These are phyloP conservation scores for Albophoma yamanashiensis DNA, from an alignment of 2,329 filamentous ascomycete species.

Conservation along the genomic window DNA sequence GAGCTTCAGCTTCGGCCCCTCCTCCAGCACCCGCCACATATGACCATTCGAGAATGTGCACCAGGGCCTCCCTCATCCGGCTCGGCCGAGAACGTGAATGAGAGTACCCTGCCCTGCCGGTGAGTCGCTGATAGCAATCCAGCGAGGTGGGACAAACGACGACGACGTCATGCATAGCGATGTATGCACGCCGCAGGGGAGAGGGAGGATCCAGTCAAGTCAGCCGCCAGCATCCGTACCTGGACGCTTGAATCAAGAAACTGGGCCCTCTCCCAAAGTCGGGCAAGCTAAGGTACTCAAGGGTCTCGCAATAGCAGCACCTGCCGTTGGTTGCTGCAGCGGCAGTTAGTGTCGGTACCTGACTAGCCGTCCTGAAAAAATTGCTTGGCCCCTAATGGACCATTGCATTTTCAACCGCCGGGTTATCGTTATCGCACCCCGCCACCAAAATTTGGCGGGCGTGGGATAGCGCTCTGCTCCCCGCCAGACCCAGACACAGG, in stretches of 20 bases:
- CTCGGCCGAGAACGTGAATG: background rate
- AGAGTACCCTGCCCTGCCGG: background rate
- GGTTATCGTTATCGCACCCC: slow-evolving; percentile 30
- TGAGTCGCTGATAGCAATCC: background rate
- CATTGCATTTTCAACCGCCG: slow-evolving; percentile 5
- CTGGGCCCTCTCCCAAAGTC: background rate
- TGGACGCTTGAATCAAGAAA: background rate
- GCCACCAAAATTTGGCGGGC: slow-evolving; percentile 12
- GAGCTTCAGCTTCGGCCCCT: background rate
- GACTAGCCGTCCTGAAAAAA: background rate
- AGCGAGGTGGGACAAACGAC: background rate
- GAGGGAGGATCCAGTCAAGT: background rate
- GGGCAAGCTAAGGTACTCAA: background rate
- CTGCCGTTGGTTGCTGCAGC: background rate
- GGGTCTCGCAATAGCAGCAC: background rate
- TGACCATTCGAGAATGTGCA: background rate
- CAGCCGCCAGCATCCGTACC: background rate
- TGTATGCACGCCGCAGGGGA: background rate
- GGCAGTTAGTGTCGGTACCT: background rate
- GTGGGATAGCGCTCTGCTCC: slow-evolving; percentile 1
- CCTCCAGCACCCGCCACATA: background rate
- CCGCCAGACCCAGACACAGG: slow-evolving; percentile 4
- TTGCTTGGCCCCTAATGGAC: background rate
- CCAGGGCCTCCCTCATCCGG: background rate
- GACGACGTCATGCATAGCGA: background rate